These are phyloP conservation scores for Ambispora gerdemannii DNA, from an alignment of 192 early-diverging fungal species.

Conservation along the genomic window DNA sequence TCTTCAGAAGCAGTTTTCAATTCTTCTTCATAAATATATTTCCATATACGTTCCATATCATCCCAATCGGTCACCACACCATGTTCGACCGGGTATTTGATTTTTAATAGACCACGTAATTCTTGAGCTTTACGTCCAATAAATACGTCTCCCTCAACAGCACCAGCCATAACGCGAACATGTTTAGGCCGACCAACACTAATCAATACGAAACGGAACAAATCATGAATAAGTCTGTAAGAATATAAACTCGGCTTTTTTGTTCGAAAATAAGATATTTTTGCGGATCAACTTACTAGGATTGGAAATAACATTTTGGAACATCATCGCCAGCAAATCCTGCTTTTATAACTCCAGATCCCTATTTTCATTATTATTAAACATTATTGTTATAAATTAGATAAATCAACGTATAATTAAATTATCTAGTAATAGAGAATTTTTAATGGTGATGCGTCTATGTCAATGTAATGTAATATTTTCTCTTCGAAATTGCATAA, in stretches of 20 bases:
- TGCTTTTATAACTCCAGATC: slow-evolving; percentile 97
- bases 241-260: neutral
- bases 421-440: too few species aligned
- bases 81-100: slow-evolving; percentile 96
- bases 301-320: slow-evolving; percentile 94
- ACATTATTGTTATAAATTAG: too few species aligned
- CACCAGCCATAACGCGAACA: slow-evolving; percentile 94
- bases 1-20: slow-evolving; percentile 94
- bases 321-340: slow-evolving; percentile 98
- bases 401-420: too few species aligned
- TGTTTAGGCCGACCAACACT: slow-evolving; percentile 97
- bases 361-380: too few species aligned
- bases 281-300: slow-evolving; percentile 67
- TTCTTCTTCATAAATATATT: slow-evolving; percentile 95
- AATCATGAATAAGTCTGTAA: neutral
- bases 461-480: too few species aligned
- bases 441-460: too few species aligned
- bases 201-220: neutral
- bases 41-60: slow-evolving; percentile 99
- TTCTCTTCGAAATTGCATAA: too few species aligned
- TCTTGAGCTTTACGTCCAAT: slow-evolving; percentile 97
- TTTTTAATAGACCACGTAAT: slow-evolving; percentile 86
- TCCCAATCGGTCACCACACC: slow-evolving; percentile 97
- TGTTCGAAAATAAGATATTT: too few species aligned
- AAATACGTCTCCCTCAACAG: slow-evolving; percentile 93